These are phyloP conservation scores for Excoecaria agallocha DNA, from an alignment of 345 rosid species.

Conservation along the genomic window DNA sequence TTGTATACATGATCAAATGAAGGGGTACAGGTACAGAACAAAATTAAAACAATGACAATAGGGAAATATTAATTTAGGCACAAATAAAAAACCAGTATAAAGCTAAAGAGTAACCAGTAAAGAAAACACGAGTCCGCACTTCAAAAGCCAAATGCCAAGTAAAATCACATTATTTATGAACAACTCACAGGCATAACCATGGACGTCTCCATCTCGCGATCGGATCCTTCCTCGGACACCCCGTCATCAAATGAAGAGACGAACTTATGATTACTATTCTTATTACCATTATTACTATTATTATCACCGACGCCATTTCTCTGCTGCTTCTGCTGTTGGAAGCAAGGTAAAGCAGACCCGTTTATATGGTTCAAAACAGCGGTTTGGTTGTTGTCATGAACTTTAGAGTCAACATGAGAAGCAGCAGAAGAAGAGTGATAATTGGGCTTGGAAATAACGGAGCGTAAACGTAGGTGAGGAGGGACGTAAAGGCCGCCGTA, in stretches of 20 bases:
- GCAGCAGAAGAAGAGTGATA: slow-evolving; percentile 31
- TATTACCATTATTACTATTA: neutral
- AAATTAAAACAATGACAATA: neutral
- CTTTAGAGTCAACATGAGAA: slow-evolving; percentile 23
- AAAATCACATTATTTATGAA: neutral
- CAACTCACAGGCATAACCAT: slow-evolving; percentile 31
- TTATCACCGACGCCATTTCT: neutral
- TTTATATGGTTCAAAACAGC: slow-evolving; percentile 23
- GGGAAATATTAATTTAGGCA: neutral
- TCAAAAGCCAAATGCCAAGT: neutral
- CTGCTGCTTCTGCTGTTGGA: slow-evolving; percentile 14
- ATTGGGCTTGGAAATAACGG: slow-evolving; percentile 35
- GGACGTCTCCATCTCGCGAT: slow-evolving; percentile 30
- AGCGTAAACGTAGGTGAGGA: slow-evolving; percentile 71
- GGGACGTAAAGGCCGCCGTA: slow-evolving; percentile 63
- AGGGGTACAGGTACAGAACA: neutral
- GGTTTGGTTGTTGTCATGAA: slow-evolving; percentile 17
- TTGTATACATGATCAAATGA: neutral
- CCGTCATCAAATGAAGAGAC: slow-evolving; percentile 32
- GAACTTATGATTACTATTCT: slow-evolving; percentile 3
- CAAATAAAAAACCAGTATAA: neutral
- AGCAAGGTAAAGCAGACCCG: slow-evolving; percentile 21
- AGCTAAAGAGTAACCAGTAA: neutral
- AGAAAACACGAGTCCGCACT: neutral
- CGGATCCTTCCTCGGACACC: slow-evolving; percentile 40